A percentile compares a stretch with the other conserved stretches of the same genome.
Conservation (phyloP, 139 green algal genomes). For the Closterium sp. region DNA sequence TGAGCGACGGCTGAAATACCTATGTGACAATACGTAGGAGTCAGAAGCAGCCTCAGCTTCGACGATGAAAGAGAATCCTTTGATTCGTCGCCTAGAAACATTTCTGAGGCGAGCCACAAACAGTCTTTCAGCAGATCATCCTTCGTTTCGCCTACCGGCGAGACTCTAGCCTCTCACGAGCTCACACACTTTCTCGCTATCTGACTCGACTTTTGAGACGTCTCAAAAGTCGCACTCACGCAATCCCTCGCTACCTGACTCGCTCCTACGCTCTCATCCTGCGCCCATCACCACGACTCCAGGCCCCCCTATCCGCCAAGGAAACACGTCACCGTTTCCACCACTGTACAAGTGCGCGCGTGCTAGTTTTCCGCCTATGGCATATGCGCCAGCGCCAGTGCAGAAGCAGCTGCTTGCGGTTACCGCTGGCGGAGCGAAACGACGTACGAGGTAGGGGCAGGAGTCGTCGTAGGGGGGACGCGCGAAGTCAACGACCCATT, state of each 20-base stretch:
- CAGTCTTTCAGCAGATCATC: too few species aligned
- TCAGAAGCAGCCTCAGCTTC: too few species aligned
- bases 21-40: too few species aligned
- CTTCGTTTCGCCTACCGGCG: not conserved
- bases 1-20: too few species aligned
- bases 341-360: not conserved
- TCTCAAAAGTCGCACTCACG: too few species aligned
- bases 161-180: not conserved
- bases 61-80: too few species aligned
- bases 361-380: not conserved
- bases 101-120: too few species aligned
- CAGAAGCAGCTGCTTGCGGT: not conserved
- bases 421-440: not conserved
- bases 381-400: not conserved
- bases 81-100: too few species aligned
- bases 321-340: too few species aligned
- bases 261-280: not conserved
- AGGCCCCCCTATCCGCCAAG: too few species aligned
- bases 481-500: conserved; percentile 6
- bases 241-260: not conserved
- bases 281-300: too few species aligned
- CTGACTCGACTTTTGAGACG: too few species aligned
- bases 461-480: not conserved
- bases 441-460: not conserved
- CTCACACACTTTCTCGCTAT: not conserved